Evolutionary conservation across 1,284 basidiomycete genomes (phyloP), one percentile per base, ranked within the genome.

Genomic region (Pisolithus thermaeus): DNA sequence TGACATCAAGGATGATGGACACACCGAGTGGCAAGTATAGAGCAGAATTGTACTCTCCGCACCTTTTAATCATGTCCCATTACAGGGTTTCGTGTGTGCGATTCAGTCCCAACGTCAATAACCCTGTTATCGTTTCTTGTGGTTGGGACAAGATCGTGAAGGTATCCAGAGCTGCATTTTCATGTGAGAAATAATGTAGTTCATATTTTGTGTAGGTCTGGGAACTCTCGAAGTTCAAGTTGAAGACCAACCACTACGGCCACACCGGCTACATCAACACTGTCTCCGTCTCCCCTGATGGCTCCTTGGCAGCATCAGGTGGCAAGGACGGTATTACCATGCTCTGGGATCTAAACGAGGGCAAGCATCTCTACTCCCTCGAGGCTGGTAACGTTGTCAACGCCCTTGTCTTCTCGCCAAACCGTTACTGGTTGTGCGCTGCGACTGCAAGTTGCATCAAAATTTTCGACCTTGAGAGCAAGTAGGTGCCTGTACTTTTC

Each of bases 71-170:
- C n/a, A 4, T 41, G 28, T 47, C 45, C 25, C n/a, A 37, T 55
- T 49, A 9, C 58, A 92, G 92, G 92, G 96, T 99, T 59, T 98
- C 94, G 53, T 99, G 97, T 74, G 97, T 99, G 50, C 90, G 97
- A 71, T 99, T 99, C 83, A 97, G 93, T 77, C 97, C 97, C 56
- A 99, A 99, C 75, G 89, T 96, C 59, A 68, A 86, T 77, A 99
- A 97, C 82, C 95, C 97, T 56, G 95, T 98, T 66, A 98, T 99
- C 65, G 96, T 99, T 58, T 99, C 96, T 53, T 92, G 90, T 69
- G 97, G 97, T 64, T 99, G 97, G 97, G 97, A 99, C 82, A 99
- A 98, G 82, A 92, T 97, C 60, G 97, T 99, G 71, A 99, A 99
- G 89, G 96, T 97, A 68, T 54, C 47, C 28, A 18, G 83, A 79